phyloP scores from a whole-genome alignment of 768 basidiomycete genomes.

The Suillus cothurnatus region DNA sequence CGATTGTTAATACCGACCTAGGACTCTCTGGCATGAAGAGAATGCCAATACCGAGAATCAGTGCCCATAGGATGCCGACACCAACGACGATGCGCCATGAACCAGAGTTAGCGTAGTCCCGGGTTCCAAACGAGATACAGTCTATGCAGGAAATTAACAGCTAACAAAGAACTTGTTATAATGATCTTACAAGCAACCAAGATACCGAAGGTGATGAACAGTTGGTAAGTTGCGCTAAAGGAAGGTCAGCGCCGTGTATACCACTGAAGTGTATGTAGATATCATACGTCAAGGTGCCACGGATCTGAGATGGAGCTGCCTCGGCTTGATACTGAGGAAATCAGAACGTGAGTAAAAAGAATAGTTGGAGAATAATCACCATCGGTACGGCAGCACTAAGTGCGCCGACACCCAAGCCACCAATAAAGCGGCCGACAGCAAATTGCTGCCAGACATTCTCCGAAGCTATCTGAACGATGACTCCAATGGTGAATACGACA shows the following conservation, averaged over 20 bases:
- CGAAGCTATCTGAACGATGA: conserved; percentile 59
- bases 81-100: conserved; percentile 68
- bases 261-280: neutral
- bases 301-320: conserved; percentile 69
- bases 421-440: conserved; percentile 63
- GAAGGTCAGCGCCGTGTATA: conserved; percentile 6
- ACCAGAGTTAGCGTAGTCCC: conserved; percentile 44
- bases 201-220: conserved; percentile 74
- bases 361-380: conserved; percentile 30
- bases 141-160: conserved; percentile 36
- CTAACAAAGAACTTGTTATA: conserved; percentile 7
- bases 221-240: conserved; percentile 50
- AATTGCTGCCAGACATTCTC: conserved; percentile 63
- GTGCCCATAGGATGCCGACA: conserved; percentile 63
- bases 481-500: conserved; percentile 57
- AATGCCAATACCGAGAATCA: conserved; percentile 64
- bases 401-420: conserved; percentile 69
- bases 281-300: conserved; percentile 58
- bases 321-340: conserved; percentile 62
- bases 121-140: conserved; percentile 70
- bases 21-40: conserved; percentile 71
- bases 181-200: conserved; percentile 56
- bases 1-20: conserved; percentile 32
- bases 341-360: conserved; percentile 11
- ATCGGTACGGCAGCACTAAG: conserved; percentile 70